phyloP scores from a whole-genome alignment of 768 basidiomycete species.

The Aureoboletus auriporus region DNA sequence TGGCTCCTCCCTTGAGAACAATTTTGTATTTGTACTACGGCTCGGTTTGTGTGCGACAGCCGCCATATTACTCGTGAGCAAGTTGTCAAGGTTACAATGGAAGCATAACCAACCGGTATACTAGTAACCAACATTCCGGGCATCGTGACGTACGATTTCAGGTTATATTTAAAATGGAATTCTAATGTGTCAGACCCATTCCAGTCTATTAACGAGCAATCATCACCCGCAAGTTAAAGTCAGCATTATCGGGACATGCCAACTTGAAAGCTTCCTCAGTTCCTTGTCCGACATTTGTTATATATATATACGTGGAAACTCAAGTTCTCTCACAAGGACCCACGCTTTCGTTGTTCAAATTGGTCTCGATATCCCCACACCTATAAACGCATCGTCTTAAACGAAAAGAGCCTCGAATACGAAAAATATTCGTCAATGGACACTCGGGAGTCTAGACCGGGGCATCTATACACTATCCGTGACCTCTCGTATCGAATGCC shows the following conservation, averaged over 20 bases:
- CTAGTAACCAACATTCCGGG: no score
- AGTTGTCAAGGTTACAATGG: no score
- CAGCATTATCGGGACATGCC: constrained; percentile 79
- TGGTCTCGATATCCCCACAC: constrained; percentile 47
- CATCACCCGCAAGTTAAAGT: constrained; percentile 71
- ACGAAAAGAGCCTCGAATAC: constrained; percentile 22
- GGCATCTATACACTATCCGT: constrained; percentile 22
- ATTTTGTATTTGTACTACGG: no score
- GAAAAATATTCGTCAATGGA: constrained; percentile 39
- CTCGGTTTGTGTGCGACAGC: constrained; percentile 76
- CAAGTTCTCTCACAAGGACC: no score
- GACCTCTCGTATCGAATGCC: constrained; percentile 34
- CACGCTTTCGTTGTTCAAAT: constrained; percentile 45
- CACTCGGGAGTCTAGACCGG: constrained; percentile 15
- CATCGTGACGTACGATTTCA: constrained; percentile 60
- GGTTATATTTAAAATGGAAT: no score
- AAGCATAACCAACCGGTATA: no score
- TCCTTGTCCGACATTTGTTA: constrained; percentile 75
- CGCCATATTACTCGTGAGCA: constrained; percentile 82
- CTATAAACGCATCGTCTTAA: constrained; percentile 21
- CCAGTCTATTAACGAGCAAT: constrained; percentile 57
- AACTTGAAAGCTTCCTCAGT: constrained; percentile 61
- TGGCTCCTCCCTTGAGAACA: no score
- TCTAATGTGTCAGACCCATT: constrained; percentile 84
- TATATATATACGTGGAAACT: no score